Conservation (phyloP, 2,329 filamentous ascomycete species). For the Alternaria arborescens region DNA sequence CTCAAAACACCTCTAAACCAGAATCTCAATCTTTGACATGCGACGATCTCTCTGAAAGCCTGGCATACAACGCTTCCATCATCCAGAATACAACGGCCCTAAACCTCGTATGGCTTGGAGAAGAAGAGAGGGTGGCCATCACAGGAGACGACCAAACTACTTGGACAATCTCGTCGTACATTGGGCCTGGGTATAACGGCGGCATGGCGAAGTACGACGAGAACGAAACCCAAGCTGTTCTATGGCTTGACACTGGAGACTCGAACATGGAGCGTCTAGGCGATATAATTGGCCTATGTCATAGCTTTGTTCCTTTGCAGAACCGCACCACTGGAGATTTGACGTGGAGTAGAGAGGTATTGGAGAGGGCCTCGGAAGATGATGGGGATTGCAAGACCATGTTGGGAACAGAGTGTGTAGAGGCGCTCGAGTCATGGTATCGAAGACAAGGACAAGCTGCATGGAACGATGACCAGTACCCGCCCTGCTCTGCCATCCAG, state of each 20-base stretch:
- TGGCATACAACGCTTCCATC: constrained; percentile 1
- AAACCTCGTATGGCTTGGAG: neutral
- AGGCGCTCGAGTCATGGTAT: neutral
- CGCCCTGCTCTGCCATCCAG: neutral
- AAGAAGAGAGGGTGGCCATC: neutral
- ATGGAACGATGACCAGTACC: neutral
- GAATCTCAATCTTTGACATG: neutral
- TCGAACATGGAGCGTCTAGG: neutral
- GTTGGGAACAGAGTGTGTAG: neutral
- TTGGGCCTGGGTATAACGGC: neutral
- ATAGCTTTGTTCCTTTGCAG: neutral
- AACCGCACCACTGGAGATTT: neutral
- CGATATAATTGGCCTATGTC: neutral
- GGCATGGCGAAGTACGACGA: neutral
- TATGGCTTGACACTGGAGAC: constrained; percentile 3
- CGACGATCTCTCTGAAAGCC: neutral
- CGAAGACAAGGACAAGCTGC: neutral
- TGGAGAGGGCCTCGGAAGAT: constrained; percentile 4
- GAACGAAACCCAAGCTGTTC: neutral
- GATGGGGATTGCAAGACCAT: constrained; percentile 4
- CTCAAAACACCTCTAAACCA: neutral
- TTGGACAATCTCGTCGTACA: constrained; percentile 2
- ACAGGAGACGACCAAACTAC: neutral
- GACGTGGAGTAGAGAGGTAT: neutral
- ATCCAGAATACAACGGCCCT: constrained; percentile 1